phyloP scores from a whole-genome alignment of 2,329 filamentous ascomycete genomes.

The Penicillium nordicum region DNA sequence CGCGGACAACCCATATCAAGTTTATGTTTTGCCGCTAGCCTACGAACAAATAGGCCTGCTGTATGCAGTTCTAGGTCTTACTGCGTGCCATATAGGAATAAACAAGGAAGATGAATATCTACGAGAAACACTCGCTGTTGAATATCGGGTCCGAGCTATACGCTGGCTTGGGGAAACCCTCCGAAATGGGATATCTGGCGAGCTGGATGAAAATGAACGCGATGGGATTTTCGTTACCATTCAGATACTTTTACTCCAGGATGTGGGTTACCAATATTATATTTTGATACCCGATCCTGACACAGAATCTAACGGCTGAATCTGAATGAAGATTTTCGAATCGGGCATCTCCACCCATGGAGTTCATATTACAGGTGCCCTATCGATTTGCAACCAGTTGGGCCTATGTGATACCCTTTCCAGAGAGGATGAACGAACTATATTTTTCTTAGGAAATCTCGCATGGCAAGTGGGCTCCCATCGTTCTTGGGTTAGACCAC shows the following conservation, averaged over 20 bases:
- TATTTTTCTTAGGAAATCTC: slow-evolving; percentile 32
- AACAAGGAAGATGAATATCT: slow-evolving; percentile 18
- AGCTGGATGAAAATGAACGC: slow-evolving; percentile 25
- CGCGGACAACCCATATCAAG: slow-evolving; percentile 28
- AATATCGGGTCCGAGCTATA: slow-evolving; percentile 31
- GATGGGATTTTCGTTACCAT: slow-evolving; percentile 31
- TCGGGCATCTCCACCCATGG: slow-evolving; percentile 32
- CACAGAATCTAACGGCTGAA: neutral
- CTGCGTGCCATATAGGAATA: slow-evolving; percentile 29
- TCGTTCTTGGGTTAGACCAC: neutral
- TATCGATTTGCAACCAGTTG: slow-evolving; percentile 32
- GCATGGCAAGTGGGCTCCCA: slow-evolving; percentile 20
- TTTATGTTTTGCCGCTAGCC: slow-evolving; percentile 29
- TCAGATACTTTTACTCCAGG: slow-evolving; percentile 31
- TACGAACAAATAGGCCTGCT: slow-evolving; percentile 28
- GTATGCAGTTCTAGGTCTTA: slow-evolving; percentile 29
- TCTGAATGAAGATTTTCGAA: slow-evolving; percentile 27
- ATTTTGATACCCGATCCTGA: neutral
- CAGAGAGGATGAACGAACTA: slow-evolving; percentile 23
- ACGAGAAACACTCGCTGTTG: slow-evolving; percentile 25
- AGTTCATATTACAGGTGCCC: slow-evolving; percentile 32
- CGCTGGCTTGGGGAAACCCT: slow-evolving; percentile 26
- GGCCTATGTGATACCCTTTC: slow-evolving; percentile 23
- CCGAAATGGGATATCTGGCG: slow-evolving; percentile 23
- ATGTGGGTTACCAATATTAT: slow-evolving; percentile 19